These are phyloP conservation scores for Allium sativum DNA, from an alignment of 106 monocot genomes.

Conservation along the genomic window DNA sequence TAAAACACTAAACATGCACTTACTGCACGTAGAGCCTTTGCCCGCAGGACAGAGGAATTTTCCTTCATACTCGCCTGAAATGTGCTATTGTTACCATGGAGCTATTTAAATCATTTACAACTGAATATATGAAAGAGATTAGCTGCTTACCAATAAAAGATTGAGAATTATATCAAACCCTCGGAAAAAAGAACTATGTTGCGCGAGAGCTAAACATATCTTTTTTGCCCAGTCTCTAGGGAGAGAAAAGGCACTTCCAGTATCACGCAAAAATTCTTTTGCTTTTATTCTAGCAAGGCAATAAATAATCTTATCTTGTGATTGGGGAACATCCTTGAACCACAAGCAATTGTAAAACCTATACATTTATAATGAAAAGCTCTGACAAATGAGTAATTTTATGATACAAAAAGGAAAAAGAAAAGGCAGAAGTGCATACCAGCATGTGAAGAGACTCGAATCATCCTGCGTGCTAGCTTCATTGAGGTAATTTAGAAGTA, in stretches of 20 bases:
- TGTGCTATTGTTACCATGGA: background rate
- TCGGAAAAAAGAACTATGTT: constrained; percentile 85
- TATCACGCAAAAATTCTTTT: constrained; percentile 67
- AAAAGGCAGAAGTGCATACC: constrained; percentile 32
- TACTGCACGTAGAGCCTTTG: constrained; percentile 94
- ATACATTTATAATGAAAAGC: constrained; percentile 14
- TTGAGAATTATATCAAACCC: constrained; percentile 93
- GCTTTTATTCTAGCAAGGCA: constrained; percentile 76
- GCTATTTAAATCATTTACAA: constrained; percentile 2
- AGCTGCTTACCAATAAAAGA: constrained; percentile 66
- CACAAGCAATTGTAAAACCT: constrained; percentile 94
- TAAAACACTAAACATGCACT: constrained; percentile 13
- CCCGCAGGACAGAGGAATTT: constrained; percentile 80
- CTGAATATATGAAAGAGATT: constrained; percentile 1
- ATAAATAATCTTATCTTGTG: constrained; percentile 50
- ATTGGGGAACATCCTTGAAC: constrained; percentile 74
- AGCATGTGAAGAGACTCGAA: constrained; percentile 64
- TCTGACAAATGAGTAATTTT: background rate
- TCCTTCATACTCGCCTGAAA: constrained; percentile 93
- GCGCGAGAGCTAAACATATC: constrained; percentile 72
- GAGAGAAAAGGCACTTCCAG: constrained; percentile 30
- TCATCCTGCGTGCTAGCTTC: constrained; percentile 62
- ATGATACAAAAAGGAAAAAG: background rate
- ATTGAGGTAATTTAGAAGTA: constrained; percentile 78
- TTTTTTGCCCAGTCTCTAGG: constrained; percentile 76